phyloP scores from a whole-genome alignment of 305 asterid species.

The Andrographis paniculata region DNA sequence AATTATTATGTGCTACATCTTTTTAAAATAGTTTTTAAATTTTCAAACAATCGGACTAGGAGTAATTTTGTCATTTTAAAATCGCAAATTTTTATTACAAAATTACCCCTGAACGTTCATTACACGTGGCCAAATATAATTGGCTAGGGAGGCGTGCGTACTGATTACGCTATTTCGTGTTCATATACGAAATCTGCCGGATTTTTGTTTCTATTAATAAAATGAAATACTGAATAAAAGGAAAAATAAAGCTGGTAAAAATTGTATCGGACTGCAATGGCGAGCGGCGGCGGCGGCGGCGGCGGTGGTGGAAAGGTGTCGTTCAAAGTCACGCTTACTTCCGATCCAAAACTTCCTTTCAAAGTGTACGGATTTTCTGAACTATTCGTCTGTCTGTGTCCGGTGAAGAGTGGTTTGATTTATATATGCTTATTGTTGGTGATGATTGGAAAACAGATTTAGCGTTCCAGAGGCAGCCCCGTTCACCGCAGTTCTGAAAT shows the following conservation, averaged over 20 bases:
- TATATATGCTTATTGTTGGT: neutral
- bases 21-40: no score
- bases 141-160: no score
- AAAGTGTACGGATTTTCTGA: constrained; percentile 53
- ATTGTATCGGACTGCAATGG: constrained; percentile 29
- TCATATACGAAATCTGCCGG: no score
- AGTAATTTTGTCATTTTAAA: no score
- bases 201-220: neutral
- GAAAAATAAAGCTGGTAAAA: neutral
- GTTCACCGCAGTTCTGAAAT: constrained; percentile 90
- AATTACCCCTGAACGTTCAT: no score
- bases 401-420: neutral
- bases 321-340: constrained; percentile 84
- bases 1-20: no score
- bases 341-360: constrained; percentile 95
- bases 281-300: constrained; percentile 43
- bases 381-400: neutral
- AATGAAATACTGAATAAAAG: neutral
- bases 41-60: no score
- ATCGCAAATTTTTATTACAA: no score
- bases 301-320: constrained; percentile 81
- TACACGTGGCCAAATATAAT: no score
- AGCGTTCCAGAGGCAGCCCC: constrained; percentile 98
- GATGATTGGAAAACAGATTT: constrained; percentile 37
- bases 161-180: no score